Evolutionary conservation across 2,329 filamentous ascomycete species (phyloP).

Genomic region (Fonsecaea erecta): DNA sequence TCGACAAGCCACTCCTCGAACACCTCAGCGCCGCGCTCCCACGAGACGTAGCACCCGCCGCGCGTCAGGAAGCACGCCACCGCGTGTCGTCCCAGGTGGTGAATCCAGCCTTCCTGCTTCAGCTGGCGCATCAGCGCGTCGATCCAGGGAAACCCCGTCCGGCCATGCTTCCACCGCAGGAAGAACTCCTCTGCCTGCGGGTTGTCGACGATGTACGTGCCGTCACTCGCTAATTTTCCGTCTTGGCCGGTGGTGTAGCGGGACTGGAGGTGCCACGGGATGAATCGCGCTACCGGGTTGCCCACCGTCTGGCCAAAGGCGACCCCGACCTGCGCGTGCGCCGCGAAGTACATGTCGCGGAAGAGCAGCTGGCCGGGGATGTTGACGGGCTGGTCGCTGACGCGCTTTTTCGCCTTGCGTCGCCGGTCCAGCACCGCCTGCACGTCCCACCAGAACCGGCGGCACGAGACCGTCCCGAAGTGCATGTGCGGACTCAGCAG

Average conservation of each 20-base stretch:
- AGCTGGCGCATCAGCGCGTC: conserved; percentile 80
- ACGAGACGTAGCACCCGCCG: conserved; percentile 76
- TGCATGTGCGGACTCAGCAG: conserved; percentile 74
- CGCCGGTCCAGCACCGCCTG: conserved; percentile 65
- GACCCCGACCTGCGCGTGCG: conserved; percentile 70
- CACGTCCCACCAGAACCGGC: conserved; percentile 74
- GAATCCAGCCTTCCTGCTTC: conserved; percentile 74
- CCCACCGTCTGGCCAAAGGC: conserved; percentile 67
- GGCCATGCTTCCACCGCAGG: conserved; percentile 68
- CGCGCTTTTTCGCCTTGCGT: conserved; percentile 60
- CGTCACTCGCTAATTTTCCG: conserved; percentile 57
- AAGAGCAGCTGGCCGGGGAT: conserved; percentile 75
- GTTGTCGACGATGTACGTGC: conserved; percentile 67
- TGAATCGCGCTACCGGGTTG: conserved; percentile 72
- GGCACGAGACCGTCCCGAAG: conserved; percentile 72
- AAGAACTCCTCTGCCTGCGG: conserved; percentile 68
- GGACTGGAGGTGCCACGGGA: conserved; percentile 77
- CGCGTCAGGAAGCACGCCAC: conserved; percentile 81
- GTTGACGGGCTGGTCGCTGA: conserved; percentile 66
- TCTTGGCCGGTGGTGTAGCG: conserved; percentile 48
- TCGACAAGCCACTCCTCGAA: conserved; percentile 78
- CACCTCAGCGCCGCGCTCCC: conserved; percentile 78
- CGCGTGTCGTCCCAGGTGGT: conserved; percentile 76
- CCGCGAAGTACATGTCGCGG: conserved; percentile 82
- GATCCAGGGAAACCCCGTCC: conserved; percentile 79